Base-by-base conservation (phyloP, 75 land plant genomes). In the Ceratopteris richardii region DNA sequence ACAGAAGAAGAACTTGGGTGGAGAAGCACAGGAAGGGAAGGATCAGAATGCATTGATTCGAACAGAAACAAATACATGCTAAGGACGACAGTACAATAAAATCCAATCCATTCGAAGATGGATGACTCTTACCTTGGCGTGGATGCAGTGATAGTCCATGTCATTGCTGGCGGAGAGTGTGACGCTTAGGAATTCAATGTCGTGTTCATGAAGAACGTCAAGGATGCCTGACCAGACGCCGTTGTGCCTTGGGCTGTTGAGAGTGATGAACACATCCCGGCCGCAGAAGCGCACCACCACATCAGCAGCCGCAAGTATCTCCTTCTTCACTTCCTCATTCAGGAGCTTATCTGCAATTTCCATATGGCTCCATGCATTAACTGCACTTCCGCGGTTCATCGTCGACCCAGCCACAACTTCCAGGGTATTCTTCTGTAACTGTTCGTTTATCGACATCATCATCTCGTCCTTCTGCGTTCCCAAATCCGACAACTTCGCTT, bases 261-360 rank as follows among this genome's bases (percentile, higher is more conserved):
- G 66, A 29, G 74, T 71, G 62, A 71, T 58, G 62, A 71, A 71
- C 6, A 43, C 67, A 53, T 71, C 65, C 13, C 31, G n/a, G 54
- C 68, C 68, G 40, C 74, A 64, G 31, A 71, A 46, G 33, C 65
- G 58, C 20, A 71, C 68, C 17, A 26, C 28, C 25, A 52, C 54
- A 52, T 52, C 54, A 1, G 54, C 54, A 22, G 54, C 28, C 14
- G 28, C 54, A 13, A 52, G 54, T 1, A 52, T 23, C 54, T 52
- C 16, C 54, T 52, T 14, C 54, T 14, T 23, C 29, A 26, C 14
- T 14, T 52, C 54, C 24, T 23, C 54, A 22, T 6, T 52, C 27
- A 52, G 2, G 37, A 33, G 37, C 7, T 33, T 9, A 33, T 33
- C 37, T n/a, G n/a, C n/a, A n/a, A n/a, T n/a, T n/a, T n/a, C n/a